Percentiles rank a stretch among this genome's conserved stretches.
phyloP scores from a whole-genome alignment of 352 stramenopile genomes.

The Aphanomyces invadans region DNA sequence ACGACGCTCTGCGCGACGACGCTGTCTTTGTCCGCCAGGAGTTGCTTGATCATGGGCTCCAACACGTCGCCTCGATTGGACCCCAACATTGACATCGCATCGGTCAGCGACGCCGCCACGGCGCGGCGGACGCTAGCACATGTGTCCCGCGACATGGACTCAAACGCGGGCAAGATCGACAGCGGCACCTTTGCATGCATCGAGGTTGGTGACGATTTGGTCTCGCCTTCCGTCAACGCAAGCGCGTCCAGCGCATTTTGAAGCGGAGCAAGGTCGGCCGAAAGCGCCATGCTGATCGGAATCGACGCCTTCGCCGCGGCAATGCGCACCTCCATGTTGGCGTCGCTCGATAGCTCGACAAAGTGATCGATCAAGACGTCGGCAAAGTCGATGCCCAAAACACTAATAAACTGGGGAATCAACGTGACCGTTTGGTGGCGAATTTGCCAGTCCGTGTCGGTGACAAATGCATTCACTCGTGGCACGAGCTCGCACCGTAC shows the following conservation, averaged over 20 bases:
- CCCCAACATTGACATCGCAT: slow-evolving; percentile 59
- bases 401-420: slow-evolving; percentile 62
- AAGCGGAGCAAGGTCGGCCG: too few relatives aligned
- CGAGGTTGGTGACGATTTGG: neutral
- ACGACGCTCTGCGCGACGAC: slow-evolving; percentile 69
- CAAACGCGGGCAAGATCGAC: slow-evolving; percentile 70
- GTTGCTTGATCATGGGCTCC: slow-evolving; percentile 72
- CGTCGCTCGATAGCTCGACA: slow-evolving; percentile 69
- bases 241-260: neutral
- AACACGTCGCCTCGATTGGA: slow-evolving; percentile 69
- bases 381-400: slow-evolving; percentile 69
- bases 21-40: slow-evolving; percentile 73
- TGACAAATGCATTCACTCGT: slow-evolving; percentile 84
- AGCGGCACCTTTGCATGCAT: slow-evolving; percentile 64
- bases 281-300: slow-evolving; percentile 49
- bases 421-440: slow-evolving; percentile 66
- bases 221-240: slow-evolving; percentile 6
- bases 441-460: slow-evolving; percentile 83
- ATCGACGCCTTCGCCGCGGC: slow-evolving; percentile 63
- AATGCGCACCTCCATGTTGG: slow-evolving; percentile 77
- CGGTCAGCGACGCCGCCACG: slow-evolving; percentile 65
- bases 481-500: slow-evolving; percentile 76
- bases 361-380: slow-evolving; percentile 86
- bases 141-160: slow-evolving; percentile 64
- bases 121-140: slow-evolving; percentile 66